A percentile compares a stretch with the other conserved stretches of the same genome.
Conservation (phyloP, 805 yeast genomes). For the Priceomyces medius region DNA sequence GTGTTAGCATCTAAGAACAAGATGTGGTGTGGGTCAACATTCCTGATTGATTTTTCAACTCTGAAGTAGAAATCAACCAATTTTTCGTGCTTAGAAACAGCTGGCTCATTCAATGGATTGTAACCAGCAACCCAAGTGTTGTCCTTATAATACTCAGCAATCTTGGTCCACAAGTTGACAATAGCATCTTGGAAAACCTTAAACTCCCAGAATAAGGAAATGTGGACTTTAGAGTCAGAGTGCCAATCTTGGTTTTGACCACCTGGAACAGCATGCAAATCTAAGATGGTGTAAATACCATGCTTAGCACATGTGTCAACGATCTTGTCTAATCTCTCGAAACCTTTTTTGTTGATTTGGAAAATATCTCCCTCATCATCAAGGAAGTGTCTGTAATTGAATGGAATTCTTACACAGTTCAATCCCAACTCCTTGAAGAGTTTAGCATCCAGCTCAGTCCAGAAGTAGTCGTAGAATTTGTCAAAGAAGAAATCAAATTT, state of each 20-base stretch:
- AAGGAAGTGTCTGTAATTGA: slow-evolving; percentile 51
- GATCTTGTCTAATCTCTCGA: slow-evolving; percentile 42
- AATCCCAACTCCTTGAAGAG: slow-evolving; percentile 44
- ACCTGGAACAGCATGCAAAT: slow-evolving; percentile 52
- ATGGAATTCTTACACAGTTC: slow-evolving; percentile 50
- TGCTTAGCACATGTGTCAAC: slow-evolving; percentile 45
- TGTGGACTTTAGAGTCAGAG: slow-evolving; percentile 46
- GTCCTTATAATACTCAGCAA: slow-evolving; percentile 47
- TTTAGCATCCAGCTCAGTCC: slow-evolving; percentile 51
- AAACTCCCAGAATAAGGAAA: slow-evolving; percentile 51
- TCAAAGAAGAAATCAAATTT: slow-evolving; percentile 50
- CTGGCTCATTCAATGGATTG: slow-evolving; percentile 54
- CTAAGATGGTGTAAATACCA: slow-evolving; percentile 49
- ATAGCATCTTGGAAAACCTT: slow-evolving; percentile 47
- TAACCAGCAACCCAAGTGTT: slow-evolving; percentile 55
- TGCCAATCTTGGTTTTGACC: slow-evolving; percentile 61
- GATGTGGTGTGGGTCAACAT: slow-evolving; percentile 48
- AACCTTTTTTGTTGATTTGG: slow-evolving; percentile 44
- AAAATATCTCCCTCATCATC: slow-evolving; percentile 46
- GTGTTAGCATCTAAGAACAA: slow-evolving; percentile 52
- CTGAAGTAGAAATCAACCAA: slow-evolving; percentile 39
- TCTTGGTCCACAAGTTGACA: slow-evolving; percentile 43
- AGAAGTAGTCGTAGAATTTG: slow-evolving; percentile 52
- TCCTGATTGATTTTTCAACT: slow-evolving; percentile 39
- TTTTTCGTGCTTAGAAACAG: slow-evolving; percentile 42